phyloP scores from a whole-genome alignment of 305 asterid genomes.

The Plantago rigida region DNA sequence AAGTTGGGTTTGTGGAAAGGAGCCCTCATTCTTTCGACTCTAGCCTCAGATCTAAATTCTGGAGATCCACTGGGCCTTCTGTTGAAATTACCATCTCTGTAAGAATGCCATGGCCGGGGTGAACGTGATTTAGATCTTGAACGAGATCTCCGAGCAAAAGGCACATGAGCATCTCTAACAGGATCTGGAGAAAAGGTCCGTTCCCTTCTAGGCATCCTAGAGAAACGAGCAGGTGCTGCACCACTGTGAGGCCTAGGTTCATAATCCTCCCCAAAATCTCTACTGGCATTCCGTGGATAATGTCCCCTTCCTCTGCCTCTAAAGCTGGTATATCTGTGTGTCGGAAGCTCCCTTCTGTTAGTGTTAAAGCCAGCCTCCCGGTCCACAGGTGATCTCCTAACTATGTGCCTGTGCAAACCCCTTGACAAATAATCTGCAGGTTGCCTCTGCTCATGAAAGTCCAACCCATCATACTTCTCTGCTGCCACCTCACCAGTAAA shows the following conservation, averaged over 20 bases:
- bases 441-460: constrained; percentile 41
- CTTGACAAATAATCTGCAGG: constrained; percentile 35
- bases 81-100: constrained; percentile 37
- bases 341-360: constrained; percentile 36
- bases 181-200: constrained; percentile 42
- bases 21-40: constrained; percentile 45
- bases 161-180: constrained; percentile 33
- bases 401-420: constrained; percentile 37
- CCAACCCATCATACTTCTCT: constrained; percentile 35
- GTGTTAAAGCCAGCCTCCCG: constrained; percentile 42
- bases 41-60: constrained; percentile 49
- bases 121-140: constrained; percentile 81
- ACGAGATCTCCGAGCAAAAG: constrained; percentile 41
- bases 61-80: constrained; percentile 57
- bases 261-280: constrained; percentile 42
- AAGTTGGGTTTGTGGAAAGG: constrained; percentile 44
- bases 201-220: constrained; percentile 45
- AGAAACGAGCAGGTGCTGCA: constrained; percentile 31
- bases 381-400: constrained; percentile 47
- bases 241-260: constrained; percentile 40
- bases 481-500: constrained; percentile 25
- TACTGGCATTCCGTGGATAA: constrained; percentile 33
- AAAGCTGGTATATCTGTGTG: constrained; percentile 32
- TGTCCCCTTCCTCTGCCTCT: constrained; percentile 42
- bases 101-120: constrained; percentile 59